These are phyloP conservation scores for Raffaelea ambrosiae DNA, from an alignment of 2,329 filamentous ascomycete species.

Conservation along the genomic window DNA sequence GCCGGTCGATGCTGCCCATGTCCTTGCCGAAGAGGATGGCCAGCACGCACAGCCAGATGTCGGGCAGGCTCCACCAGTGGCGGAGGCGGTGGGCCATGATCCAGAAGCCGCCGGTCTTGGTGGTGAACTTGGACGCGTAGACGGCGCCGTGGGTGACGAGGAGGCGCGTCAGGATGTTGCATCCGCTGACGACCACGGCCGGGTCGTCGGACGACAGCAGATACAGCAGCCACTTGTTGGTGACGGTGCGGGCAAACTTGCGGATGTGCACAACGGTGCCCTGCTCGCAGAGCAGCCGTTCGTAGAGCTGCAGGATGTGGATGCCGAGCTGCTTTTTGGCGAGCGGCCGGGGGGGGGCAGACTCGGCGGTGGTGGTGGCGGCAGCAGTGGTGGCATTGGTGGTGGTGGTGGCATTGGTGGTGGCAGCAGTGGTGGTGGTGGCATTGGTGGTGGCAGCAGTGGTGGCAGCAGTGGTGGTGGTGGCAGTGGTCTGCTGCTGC, in stretches of 20 bases:
- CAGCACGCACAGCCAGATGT: slow-evolving; percentile 82
- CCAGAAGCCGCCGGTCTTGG: slow-evolving; percentile 77
- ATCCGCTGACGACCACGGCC: slow-evolving; percentile 70
- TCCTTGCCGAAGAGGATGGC: slow-evolving; percentile 82
- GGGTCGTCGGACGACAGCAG: slow-evolving; percentile 80
- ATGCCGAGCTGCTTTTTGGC: slow-evolving; percentile 65
- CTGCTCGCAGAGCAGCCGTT: slow-evolving; percentile 67
- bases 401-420: too few relatives aligned
- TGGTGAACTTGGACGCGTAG: slow-evolving; percentile 77
- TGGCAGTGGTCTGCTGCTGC: background rate
- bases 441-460: too few relatives aligned
- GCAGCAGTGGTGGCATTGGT: too few relatives aligned
- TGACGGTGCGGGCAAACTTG: slow-evolving; percentile 89
- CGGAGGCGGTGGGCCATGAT: slow-evolving; percentile 77
- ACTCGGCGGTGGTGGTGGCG: background rate
- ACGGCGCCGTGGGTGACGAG: slow-evolving; percentile 71
- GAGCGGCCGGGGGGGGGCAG: slow-evolving; percentile 19
- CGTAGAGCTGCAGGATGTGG: slow-evolving; percentile 68
- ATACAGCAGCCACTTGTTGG: slow-evolving; percentile 94
- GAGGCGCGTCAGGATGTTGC: slow-evolving; percentile 75
- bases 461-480: too few relatives aligned
- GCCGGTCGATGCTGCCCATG: slow-evolving; percentile 54
- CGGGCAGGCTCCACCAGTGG: slow-evolving; percentile 80
- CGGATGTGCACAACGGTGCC: slow-evolving; percentile 61
- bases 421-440: too few relatives aligned